A percentile compares a stretch with the other conserved stretches of the same genome.
Conservation (phyloP, 306 rosid species). For the Medicago arabica region DNA sequence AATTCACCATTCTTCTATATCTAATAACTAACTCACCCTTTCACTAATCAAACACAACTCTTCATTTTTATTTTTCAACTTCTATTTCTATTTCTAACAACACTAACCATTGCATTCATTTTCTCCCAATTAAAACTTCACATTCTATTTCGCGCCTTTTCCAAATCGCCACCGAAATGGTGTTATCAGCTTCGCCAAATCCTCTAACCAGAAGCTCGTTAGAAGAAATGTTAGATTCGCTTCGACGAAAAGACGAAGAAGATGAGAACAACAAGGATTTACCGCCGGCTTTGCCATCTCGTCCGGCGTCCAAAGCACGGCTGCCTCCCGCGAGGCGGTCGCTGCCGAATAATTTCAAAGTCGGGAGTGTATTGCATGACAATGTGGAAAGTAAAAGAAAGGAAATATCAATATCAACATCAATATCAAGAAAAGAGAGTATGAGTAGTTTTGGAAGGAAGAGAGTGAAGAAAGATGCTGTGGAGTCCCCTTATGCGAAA, state of each 20-base stretch:
- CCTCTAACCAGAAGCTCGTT: slow-evolving; percentile 81
- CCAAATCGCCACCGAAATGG: slow-evolving; percentile 46
- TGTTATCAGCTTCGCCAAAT: slow-evolving; percentile 77
- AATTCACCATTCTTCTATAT: too few species aligned
- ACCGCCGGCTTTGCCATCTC: slow-evolving; percentile 95
- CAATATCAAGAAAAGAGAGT: slow-evolving; percentile 25
- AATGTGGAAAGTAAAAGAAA: slow-evolving; percentile 65
- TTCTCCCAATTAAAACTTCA: too few species aligned
- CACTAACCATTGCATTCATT: too few species aligned
- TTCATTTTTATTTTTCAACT: too few species aligned
- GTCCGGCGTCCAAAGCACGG: slow-evolving; percentile 78
- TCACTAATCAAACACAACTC: too few species aligned
- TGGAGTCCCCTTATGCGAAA: slow-evolving; percentile 69
- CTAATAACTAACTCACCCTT: too few species aligned
- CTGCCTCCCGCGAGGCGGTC: slow-evolving; percentile 86
- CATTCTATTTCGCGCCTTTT: slow-evolving; percentile 5
- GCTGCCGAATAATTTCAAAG: slow-evolving; percentile 71
- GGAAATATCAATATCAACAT: slow-evolving; percentile 37
- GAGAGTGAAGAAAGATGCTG: slow-evolving; percentile 61
- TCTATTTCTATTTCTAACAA: too few species aligned
- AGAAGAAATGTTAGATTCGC: slow-evolving; percentile 97
- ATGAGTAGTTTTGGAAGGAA: slow-evolving; percentile 56
- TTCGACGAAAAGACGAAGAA: slow-evolving; percentile 77
- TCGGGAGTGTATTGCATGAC: slow-evolving; percentile 43
- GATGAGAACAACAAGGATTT: slow-evolving; percentile 69